Base-by-base conservation (phyloP, 176 grass and related monocot genomes). In the Stipa capillata region DNA sequence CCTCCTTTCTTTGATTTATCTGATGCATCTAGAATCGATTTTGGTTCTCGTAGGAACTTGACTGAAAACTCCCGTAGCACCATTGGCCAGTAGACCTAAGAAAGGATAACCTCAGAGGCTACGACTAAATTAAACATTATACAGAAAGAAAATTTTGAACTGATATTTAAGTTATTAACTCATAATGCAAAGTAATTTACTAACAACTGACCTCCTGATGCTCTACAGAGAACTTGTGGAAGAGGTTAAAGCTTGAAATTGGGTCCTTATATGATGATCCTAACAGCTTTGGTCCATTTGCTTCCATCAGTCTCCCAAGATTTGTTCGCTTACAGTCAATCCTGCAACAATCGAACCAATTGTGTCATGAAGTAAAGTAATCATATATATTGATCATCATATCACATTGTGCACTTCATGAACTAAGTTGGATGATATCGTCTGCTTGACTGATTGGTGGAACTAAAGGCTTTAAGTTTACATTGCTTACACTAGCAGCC, bases 281-380 rank as follows among this genome's bases (percentile, higher is more conserved):
- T 80, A 97, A 58, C 64, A 94, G 56, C 67, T 87, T 87, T 7
- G 83, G 87, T 18, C 92, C 91, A 34, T 90, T 66, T 42, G 32
- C 51, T 90, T 97, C 92, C 95, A 97, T 94, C 61, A 94, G 16
- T 78, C 73, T 89, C 68, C 95, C 91, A 56, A 97, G 80, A 90
- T 97, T 97, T 14, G 89, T 97, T 56, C 90, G 69, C 31, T 90
- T 94, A 51, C 61, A 87, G 8, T 83, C 75, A 59, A 23, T 61
- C 87, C 95, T 97, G 85, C 11, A 12, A 87, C 67, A 50, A 48
- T 31, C 24, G 0, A 72, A 81, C 45, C 24, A 51, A 17, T 63
- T 34, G 5, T 27, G 23, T 25, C 58, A 51, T 13, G 24, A 74
- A 76, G 12, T 72, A 8, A 54, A 59, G 1, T 33, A 73, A 31